Conservation (phyloP, 371 early-diverging fungal genomes). For the Choanephora cucurbitarum region DNA sequence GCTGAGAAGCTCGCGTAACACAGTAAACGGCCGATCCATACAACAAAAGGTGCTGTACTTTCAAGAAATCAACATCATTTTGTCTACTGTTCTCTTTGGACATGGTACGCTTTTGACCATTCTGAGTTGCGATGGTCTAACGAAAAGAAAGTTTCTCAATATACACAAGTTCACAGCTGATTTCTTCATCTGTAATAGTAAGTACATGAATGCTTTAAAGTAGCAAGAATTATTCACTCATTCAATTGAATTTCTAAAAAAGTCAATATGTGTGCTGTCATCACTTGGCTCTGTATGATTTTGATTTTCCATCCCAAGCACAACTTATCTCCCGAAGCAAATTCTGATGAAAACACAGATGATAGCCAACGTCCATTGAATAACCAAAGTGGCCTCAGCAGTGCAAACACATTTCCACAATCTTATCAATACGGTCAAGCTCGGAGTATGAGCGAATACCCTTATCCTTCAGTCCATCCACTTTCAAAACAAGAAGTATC, state of each 20-base stretch:
- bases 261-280: conserved; percentile 30
- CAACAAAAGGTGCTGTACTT: conserved; percentile 48
- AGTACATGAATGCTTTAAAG: conserved; percentile 1
- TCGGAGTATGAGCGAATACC: conserved; percentile 6
- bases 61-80: conserved; percentile 49
- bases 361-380: background rate
- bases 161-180: conserved; percentile 50
- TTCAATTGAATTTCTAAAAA: background rate
- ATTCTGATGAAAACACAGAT: conserved; percentile 1
- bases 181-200: conserved; percentile 53
- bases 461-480: conserved; percentile 19
- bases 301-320: conserved; percentile 29
- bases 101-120: conserved; percentile 34
- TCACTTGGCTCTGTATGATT: conserved; percentile 33
- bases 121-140: conserved; percentile 47
- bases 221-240: background rate
- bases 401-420: conserved; percentile 6
- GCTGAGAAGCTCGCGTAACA: conserved; percentile 30
- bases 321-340: conserved; percentile 1
- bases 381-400: conserved; percentile 12
- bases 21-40: conserved; percentile 39
- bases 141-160: conserved; percentile 31
- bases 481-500: conserved; percentile 12
- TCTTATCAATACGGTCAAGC: too few species aligned
- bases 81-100: conserved; percentile 37